Conservation (phyloP, 139 green algal species). For the Edaphochlamys debaryana region DNA sequence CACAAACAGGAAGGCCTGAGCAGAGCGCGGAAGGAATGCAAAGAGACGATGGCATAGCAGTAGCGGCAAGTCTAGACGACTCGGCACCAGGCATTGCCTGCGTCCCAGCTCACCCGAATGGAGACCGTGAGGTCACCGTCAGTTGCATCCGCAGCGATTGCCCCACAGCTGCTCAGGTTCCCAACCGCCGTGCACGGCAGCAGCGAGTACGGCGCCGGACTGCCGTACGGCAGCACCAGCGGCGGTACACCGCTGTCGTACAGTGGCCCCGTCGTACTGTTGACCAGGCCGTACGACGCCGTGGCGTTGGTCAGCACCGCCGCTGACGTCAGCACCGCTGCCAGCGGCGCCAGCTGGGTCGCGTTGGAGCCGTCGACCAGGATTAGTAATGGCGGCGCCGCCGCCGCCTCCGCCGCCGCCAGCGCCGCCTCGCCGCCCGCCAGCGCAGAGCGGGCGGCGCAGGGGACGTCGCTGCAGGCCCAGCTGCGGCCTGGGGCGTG, state of each 20-base stretch:
- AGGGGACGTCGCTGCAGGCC: background rate
- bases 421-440: background rate
- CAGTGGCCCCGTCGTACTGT: background rate
- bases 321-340: too few species aligned
- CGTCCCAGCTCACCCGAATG: too few species aligned
- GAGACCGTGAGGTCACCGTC: slow-evolving; percentile 16
- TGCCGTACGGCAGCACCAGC: slow-evolving; percentile 24
- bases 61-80: too few species aligned
- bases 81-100: too few species aligned
- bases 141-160: background rate
- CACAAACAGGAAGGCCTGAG: too few species aligned
- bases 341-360: background rate
- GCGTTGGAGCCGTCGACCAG: slow-evolving; percentile 9
- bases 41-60: too few species aligned
- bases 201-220: slow-evolving; percentile 29
- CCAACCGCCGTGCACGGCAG: slow-evolving; percentile 6
- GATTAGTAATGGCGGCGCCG: background rate
- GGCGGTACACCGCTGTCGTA: background rate
- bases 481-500: too few species aligned
- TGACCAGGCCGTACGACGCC: background rate
- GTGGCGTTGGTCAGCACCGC: background rate
- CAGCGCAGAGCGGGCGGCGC: background rate
- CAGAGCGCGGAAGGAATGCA: too few species aligned
- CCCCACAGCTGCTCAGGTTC: background rate
- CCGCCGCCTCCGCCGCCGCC: background rate